Evolutionary conservation across 2,329 filamentous ascomycete genomes (phyloP), one percentile per base, ranked within the genome.

Genomic region (Penicillium hordei): DNA sequence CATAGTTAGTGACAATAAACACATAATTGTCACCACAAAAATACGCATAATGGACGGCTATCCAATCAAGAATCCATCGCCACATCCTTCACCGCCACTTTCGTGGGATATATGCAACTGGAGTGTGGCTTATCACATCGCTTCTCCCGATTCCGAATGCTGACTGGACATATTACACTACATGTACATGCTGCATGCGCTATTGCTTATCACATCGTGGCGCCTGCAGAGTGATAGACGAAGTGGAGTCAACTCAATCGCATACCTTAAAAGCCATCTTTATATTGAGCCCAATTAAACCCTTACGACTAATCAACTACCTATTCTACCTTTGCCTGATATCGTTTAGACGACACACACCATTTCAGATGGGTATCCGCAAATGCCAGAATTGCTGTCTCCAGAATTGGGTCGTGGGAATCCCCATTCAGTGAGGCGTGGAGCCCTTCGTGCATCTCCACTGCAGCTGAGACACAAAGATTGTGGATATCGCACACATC

Each of bases 401-500:
- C 45, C 2, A 36, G 45, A 9, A 34, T 27, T 2, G 21, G 4
- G 7, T 36, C 29, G 4, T 50, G 36, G 10, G 1, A 0, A 8
- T 43, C 12, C 13, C 29, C 36, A 4, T 23, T 21, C 13, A 36
- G 7, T 13, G 21, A 17, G 17, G 2, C n/a, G 1, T 27, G 39
- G 13, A 55, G 17, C 9, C 15, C 5, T 2, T 50, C 8, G 3
- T 55, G 8, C 38, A 42, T 29, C 12, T 55, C 44, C 38, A 55
- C 29, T 23, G 52, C 52, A 36, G 29, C 45, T 0, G 38, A 33
- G 6, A 55, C 8, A n/a, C 38, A 50, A 4, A 27, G 8, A 21
- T 55, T 50, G 29, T 55, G 52, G 38, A 55, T 43, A n/a, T 13
- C 23, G 19, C 52, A 55, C 19, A 55, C 31, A 3, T 55, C 45